Conservation (phyloP, 176 grass and related monocot genomes). For the Zoysia japonica region DNA sequence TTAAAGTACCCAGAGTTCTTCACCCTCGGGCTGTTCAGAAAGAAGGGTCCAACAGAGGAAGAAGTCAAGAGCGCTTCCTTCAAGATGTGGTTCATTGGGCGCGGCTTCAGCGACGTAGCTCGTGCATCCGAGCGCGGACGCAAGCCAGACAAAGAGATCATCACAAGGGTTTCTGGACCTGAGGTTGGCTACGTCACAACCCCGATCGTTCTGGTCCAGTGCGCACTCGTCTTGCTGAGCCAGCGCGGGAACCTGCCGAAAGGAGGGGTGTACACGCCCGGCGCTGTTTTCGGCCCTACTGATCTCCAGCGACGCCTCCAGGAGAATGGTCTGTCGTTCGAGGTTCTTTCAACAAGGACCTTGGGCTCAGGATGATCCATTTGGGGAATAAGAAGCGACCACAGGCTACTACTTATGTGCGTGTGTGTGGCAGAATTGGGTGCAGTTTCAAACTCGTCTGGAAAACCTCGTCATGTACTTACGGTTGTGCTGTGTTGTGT, state of each 20-base stretch:
- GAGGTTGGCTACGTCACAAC: conserved; percentile 83
- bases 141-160: conserved; percentile 71
- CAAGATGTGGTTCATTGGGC: conserved; percentile 86
- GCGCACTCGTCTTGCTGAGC: conserved; percentile 63
- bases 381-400: neutral
- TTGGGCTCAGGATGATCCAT: conserved; percentile 9
- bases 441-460: neutral
- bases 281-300: conserved; percentile 65
- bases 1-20: conserved; percentile 83
- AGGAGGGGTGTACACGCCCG: conserved; percentile 72
- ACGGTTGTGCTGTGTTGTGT: neutral
- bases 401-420: neutral
- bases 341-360: conserved; percentile 49
- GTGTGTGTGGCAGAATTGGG: neutral
- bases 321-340: conserved; percentile 74
- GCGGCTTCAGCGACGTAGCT: conserved; percentile 49
- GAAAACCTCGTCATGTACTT: neutral
- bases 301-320: conserved; percentile 72
- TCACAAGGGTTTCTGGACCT: conserved; percentile 72
- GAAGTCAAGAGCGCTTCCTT: conserved; percentile 71
- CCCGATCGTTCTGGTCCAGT: conserved; percentile 77
- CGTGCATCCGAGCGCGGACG: conserved; percentile 35
- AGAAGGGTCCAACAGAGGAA: conserved; percentile 72
- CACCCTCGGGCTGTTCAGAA: conserved; percentile 64
- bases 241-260: conserved; percentile 68